Conservation (phyloP, 768 basidiomycete species). For the Boletellus emodensis region DNA sequence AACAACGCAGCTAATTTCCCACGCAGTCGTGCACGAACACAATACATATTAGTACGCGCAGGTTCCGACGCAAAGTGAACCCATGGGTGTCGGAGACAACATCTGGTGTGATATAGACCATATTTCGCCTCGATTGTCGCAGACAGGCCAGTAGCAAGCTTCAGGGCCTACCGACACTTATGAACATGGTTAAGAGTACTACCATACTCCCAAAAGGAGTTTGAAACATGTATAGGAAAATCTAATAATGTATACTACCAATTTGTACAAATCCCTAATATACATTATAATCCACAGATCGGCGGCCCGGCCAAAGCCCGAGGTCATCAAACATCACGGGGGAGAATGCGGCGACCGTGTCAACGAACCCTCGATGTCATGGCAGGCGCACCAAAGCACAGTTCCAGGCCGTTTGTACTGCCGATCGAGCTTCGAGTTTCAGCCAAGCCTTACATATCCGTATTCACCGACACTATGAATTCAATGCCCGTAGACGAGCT, state of each 20-base stretch:
- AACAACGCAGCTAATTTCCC: conserved; percentile 2
- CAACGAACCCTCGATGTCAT: background rate
- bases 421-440: background rate
- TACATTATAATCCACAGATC: too few species aligned
- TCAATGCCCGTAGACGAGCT: conserved; percentile 7
- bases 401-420: conserved; percentile 11
- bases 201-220: too few species aligned
- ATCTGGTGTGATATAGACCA: background rate
- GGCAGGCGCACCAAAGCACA: background rate
- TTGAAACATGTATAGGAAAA: too few species aligned
- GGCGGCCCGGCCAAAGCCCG: too few species aligned
- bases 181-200: too few species aligned
- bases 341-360: conserved; percentile 2
- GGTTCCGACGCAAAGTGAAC: too few species aligned
- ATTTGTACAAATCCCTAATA: too few species aligned
- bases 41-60: too few species aligned
- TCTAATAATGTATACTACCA: too few species aligned
- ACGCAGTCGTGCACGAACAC: background rate
- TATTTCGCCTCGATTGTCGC: background rate
- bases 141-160: background rate
- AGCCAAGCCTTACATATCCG: background rate
- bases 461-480: background rate
- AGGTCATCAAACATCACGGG: conserved; percentile 10
- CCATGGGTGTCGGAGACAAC: background rate
- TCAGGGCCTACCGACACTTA: too few species aligned